Evolutionary conservation across 495 filamentous ascomycete genomes (phyloP).

Genomic region (Penicillium odoratum): DNA sequence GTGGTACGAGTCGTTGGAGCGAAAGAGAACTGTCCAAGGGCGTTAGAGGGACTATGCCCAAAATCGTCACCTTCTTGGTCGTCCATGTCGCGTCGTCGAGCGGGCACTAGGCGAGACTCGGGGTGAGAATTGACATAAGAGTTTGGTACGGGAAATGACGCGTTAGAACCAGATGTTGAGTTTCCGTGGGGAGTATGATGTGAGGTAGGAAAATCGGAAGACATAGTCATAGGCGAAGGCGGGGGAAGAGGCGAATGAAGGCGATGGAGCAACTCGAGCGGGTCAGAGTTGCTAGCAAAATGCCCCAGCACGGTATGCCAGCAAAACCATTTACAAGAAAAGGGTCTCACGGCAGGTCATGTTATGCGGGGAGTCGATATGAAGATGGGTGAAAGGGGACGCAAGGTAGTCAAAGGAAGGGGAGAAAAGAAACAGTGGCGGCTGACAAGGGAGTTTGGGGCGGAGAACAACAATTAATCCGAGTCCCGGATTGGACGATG

Average conservation of each 20-base stretch:
- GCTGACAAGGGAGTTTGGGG: conserved; percentile 42
- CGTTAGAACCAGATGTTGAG: conserved; percentile 20
- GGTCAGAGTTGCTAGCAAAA: conserved; percentile 12
- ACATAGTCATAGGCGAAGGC: conserved; percentile 17
- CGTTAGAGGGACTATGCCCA: conserved; percentile 28
- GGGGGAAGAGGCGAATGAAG: conserved; percentile 9
- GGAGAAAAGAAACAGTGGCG: conserved; percentile 36
- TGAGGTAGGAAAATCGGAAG: conserved; percentile 19
- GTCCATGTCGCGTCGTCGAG: conserved; percentile 33
- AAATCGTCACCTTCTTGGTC: conserved; percentile 26
- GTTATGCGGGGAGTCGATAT: not conserved
- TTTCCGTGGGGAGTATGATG: conserved; percentile 18
- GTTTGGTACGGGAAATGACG: conserved; percentile 19
- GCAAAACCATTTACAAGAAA: conserved; percentile 28
- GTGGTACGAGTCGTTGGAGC: conserved; percentile 73
- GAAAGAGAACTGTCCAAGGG: conserved; percentile 66
- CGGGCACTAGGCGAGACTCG: conserved; percentile 19
- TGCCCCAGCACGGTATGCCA: conserved; percentile 28
- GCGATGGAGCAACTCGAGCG: conserved; percentile 9
- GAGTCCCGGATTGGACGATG: conserved; percentile 30
- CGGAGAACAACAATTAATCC: conserved; percentile 39
- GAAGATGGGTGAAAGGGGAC: conserved; percentile 13
- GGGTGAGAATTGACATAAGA: conserved; percentile 16
- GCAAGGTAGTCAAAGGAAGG: conserved; percentile 27
- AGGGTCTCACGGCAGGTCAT: conserved; percentile 1